phyloP scores from a whole-genome alignment of 2,329 filamentous ascomycete genomes.

The Didymella exigua region DNA sequence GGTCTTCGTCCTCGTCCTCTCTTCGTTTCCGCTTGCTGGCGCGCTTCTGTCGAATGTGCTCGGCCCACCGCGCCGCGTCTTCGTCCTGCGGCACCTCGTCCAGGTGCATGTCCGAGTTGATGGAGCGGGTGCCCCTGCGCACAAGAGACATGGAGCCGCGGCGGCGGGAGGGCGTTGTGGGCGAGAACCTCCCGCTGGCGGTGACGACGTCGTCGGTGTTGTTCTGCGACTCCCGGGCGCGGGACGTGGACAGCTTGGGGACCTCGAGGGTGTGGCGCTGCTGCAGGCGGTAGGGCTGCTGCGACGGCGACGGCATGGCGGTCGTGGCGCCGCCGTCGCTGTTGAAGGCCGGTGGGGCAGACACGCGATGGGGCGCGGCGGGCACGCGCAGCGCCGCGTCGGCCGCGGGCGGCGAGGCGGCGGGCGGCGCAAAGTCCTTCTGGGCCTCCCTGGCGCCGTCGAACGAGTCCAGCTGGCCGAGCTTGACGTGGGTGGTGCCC shows the following conservation, averaged over 20 bases:
- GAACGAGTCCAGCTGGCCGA: constrained; percentile 35
- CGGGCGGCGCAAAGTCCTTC: constrained; percentile 35
- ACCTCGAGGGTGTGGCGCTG: constrained; percentile 91
- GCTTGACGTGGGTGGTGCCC: constrained; percentile 47
- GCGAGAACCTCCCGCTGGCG: constrained; percentile 83
- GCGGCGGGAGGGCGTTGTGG: constrained; percentile 66
- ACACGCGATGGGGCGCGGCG: constrained; percentile 57
- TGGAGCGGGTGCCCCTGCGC: constrained; percentile 79
- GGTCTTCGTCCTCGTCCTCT: constrained; percentile 89
- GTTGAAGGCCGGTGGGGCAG: constrained; percentile 64
- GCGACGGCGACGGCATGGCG: constrained; percentile 56
- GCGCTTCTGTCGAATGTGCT: constrained; percentile 88
- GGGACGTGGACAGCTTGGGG: constrained; percentile 67
- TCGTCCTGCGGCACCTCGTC: constrained; percentile 88
- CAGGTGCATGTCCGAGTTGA: constrained; percentile 80
- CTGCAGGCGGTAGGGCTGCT: constrained; percentile 65
- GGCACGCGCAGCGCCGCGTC: constrained; percentile 46
- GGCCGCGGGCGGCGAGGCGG: constrained; percentile 25
- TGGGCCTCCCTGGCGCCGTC: constrained; percentile 39
- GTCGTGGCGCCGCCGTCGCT: constrained; percentile 54
- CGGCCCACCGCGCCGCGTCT: constrained; percentile 88
- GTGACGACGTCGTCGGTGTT: constrained; percentile 65
- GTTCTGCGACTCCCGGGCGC: constrained; percentile 68
- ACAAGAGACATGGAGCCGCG: constrained; percentile 83
- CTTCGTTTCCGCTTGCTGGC: constrained; percentile 83